Percentiles rank a stretch among this genome's conserved stretches.
These are phyloP conservation scores for Ganoderma lingzhi DNA, from an alignment of 1,284 basidiomycete species.

Conservation along the genomic window DNA sequence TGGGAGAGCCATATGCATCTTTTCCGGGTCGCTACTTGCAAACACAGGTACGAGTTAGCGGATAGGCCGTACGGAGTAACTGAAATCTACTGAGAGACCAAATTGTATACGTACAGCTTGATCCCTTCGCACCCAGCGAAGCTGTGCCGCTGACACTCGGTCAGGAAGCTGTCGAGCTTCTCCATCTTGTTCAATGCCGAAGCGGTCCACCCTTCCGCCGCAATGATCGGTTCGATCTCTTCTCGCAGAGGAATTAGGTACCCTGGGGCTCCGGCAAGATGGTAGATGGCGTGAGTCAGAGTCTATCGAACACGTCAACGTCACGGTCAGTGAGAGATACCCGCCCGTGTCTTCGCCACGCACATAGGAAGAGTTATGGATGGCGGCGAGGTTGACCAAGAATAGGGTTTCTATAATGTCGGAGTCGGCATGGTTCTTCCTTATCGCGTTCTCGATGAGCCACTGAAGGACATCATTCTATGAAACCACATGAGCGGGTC, in stretches of 20 bases:
- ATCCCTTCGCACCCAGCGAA: too few species aligned
- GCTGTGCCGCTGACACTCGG: slow-evolving; percentile 50
- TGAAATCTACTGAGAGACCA: too few species aligned
- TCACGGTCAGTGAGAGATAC: too few species aligned
- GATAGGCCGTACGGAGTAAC: slow-evolving; percentile 28
- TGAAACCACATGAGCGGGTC: neutral
- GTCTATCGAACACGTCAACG: neutral
- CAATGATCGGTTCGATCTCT: slow-evolving; percentile 49
- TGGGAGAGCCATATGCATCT: too few species aligned
- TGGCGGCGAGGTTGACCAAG: neutral
- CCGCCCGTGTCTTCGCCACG: neutral
- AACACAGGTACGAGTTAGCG: too few species aligned
- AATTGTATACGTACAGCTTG: too few species aligned
- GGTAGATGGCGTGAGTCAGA: slow-evolving; percentile 46
- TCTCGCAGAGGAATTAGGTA: slow-evolving; percentile 50
- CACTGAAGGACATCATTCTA: neutral
- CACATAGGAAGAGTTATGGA: slow-evolving; percentile 21
- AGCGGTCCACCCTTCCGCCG: slow-evolving; percentile 47
- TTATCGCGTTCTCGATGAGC: neutral
- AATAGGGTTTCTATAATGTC: neutral
- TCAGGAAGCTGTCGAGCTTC: slow-evolving; percentile 61
- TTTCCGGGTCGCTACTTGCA: too few species aligned
- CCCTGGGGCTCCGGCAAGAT: slow-evolving; percentile 43
- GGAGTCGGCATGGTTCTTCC: neutral
- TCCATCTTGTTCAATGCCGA: slow-evolving; percentile 54